phyloP scores from a whole-genome alignment of 345 rosid species.

The Xanthoceras sorbifolium region DNA sequence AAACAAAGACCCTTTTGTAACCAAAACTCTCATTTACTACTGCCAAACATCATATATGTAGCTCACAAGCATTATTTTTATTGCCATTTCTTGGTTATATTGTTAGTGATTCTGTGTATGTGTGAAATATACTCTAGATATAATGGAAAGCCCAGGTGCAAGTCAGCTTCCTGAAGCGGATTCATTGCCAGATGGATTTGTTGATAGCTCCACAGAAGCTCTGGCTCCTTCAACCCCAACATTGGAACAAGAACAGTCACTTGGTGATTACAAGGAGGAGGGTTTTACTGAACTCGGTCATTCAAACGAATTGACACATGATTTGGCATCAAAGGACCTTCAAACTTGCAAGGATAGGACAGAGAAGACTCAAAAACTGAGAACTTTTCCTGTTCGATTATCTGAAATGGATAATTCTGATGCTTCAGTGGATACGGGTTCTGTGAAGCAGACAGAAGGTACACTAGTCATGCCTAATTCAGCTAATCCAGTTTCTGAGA shows the following conservation, averaged over 20 bases:
- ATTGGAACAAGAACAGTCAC: constrained; percentile 45
- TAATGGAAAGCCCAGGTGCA: constrained; percentile 63
- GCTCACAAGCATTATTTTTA: background rate
- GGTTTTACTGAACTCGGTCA: constrained; percentile 21
- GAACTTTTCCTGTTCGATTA: constrained; percentile 70
- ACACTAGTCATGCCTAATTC: constrained; percentile 15
- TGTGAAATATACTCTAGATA: constrained; percentile 27
- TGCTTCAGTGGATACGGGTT: constrained; percentile 35
- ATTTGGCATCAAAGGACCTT: constrained; percentile 19
- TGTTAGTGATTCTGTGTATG: background rate
- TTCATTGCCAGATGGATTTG: constrained; percentile 92
- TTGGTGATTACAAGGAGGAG: constrained; percentile 33
- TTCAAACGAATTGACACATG: constrained; percentile 22
- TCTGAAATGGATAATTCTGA: constrained; percentile 51
- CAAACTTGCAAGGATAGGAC: constrained; percentile 30
- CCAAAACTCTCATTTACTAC: background rate
- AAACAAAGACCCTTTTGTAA: background rate
- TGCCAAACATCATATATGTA: background rate
- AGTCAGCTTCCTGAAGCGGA: constrained; percentile 90
- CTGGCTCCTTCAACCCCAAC: constrained; percentile 52
- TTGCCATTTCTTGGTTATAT: background rate
- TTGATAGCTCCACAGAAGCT: constrained; percentile 64
- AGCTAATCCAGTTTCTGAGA: constrained; percentile 24
- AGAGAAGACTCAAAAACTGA: constrained; percentile 51
- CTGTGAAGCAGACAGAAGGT: constrained; percentile 34